phyloP scores from a whole-genome alignment of 768 basidiomycete genomes.

The Lactarius tabidus region DNA sequence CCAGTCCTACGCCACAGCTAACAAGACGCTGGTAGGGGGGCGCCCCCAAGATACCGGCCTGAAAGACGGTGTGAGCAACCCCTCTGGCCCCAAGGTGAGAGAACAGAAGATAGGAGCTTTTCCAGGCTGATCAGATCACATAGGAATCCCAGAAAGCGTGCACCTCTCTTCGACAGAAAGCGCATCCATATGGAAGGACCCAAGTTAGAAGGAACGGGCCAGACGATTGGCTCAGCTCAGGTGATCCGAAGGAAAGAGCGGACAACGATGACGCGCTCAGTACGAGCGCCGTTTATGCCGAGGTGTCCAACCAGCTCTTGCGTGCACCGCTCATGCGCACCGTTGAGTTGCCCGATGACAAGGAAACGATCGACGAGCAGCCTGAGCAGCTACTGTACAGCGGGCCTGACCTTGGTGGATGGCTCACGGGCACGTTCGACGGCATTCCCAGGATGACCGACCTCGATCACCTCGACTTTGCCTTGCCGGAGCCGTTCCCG shows the following conservation, averaged over 20 bases:
- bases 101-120: background rate
- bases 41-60: constrained; percentile 1
- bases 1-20: background rate
- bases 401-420: background rate
- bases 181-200: background rate
- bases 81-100: constrained; percentile 4
- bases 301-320: background rate
- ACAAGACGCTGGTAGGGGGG: background rate
- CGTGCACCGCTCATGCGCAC: background rate
- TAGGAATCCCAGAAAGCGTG: background rate
- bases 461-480: background rate
- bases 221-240: background rate
- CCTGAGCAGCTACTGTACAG: background rate
- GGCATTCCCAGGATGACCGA: background rate
- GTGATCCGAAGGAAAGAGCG: background rate
- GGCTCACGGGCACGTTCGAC: background rate
- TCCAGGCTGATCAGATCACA: background rate
- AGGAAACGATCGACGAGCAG: background rate
- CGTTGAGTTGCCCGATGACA: background rate
- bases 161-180: background rate
- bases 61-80: background rate
- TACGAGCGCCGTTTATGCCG: background rate
- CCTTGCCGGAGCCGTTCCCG: constrained; percentile 8
- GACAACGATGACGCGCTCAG: background rate
- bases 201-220: background rate